Conservation (phyloP, 2,329 filamentous ascomycete genomes). For the Emmonsiellopsis sp. region DNA sequence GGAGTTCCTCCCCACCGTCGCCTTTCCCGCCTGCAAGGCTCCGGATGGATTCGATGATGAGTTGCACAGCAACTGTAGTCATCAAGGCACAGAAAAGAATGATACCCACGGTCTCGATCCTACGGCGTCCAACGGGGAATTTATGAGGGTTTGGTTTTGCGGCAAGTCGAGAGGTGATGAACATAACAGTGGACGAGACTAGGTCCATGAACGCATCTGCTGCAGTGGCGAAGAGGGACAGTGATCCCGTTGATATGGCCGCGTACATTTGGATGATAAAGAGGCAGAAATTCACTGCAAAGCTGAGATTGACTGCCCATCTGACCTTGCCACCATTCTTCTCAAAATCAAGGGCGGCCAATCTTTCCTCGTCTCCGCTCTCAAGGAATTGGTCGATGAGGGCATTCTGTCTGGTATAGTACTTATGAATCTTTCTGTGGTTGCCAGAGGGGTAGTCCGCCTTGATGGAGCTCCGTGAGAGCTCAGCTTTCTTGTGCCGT, state of each 20-base stretch:
- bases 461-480: slow-evolving; percentile 8
- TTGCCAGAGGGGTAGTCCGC: slow-evolving; percentile 15
- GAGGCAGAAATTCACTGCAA: slow-evolving; percentile 44
- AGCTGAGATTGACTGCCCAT: slow-evolving; percentile 46
- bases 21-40: slow-evolving; percentile 38
- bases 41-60: slow-evolving; percentile 52
- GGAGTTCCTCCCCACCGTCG: slow-evolving; percentile 36
- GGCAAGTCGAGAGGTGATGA: slow-evolving; percentile 52
- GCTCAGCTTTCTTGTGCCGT: slow-evolving; percentile 8
- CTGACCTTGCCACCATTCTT: slow-evolving; percentile 45
- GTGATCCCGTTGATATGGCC: slow-evolving; percentile 49
- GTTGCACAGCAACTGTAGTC: slow-evolving; percentile 56
- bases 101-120: slow-evolving; percentile 56
- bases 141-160: slow-evolving; percentile 52
- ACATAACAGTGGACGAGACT: slow-evolving; percentile 55
- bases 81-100: slow-evolving; percentile 59
- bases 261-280: slow-evolving; percentile 53
- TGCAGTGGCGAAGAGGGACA: slow-evolving; percentile 57
- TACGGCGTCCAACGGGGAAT: slow-evolving; percentile 54
- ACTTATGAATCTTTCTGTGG: slow-evolving; percentile 31
- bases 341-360: slow-evolving; percentile 42
- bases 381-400: slow-evolving; percentile 43
- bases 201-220: slow-evolving; percentile 60
- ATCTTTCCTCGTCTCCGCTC: slow-evolving; percentile 47
- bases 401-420: slow-evolving; percentile 33